Percentiles rank a stretch among this genome's conserved stretches.
These are phyloP conservation scores for Boletus pseudopeckii DNA, from an alignment of 768 basidiomycete species.

Conservation along the genomic window DNA sequence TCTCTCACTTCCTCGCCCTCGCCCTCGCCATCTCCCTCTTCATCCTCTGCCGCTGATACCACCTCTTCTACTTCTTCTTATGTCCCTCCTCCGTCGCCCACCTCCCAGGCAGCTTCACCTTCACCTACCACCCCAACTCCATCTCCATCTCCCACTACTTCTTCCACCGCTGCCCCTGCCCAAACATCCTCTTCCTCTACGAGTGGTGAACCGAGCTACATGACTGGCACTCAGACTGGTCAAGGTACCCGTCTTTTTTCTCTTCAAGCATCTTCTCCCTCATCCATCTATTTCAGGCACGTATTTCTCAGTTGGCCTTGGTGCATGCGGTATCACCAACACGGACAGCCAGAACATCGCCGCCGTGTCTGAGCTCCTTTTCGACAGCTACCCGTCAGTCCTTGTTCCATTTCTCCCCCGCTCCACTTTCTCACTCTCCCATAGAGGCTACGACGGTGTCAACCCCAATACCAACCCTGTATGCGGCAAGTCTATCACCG, in stretches of 20 bases:
- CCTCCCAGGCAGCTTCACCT: neutral
- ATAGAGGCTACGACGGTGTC: slow-evolving; percentile 49
- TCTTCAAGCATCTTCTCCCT: neutral
- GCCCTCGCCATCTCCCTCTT: neutral
- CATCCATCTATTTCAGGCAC: slow-evolving; percentile 26
- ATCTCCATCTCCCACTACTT: slow-evolving; percentile 1
- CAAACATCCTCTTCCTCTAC: slow-evolving; percentile 15
- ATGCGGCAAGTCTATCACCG: slow-evolving; percentile 48
- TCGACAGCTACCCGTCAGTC: slow-evolving; percentile 36
- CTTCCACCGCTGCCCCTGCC: slow-evolving; percentile 9
- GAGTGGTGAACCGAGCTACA: slow-evolving; percentile 34
- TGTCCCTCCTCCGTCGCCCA: neutral
- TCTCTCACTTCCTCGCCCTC: neutral
- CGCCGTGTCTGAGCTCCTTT: slow-evolving; percentile 35
- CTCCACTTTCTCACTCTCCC: neutral
- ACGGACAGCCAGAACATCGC: slow-evolving; percentile 28
- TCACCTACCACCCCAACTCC: neutral
- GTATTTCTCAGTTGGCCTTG: slow-evolving; percentile 35
- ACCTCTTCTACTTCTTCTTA: neutral
- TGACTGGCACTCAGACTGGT: slow-evolving; percentile 49
- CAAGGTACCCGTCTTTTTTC: slow-evolving; percentile 32
- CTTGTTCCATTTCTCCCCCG: neutral
- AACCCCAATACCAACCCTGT: slow-evolving; percentile 79
- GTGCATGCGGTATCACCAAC: slow-evolving; percentile 41
- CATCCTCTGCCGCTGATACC: neutral